Conservation (phyloP, 345 rosid species). For the Mangifera indica region DNA sequence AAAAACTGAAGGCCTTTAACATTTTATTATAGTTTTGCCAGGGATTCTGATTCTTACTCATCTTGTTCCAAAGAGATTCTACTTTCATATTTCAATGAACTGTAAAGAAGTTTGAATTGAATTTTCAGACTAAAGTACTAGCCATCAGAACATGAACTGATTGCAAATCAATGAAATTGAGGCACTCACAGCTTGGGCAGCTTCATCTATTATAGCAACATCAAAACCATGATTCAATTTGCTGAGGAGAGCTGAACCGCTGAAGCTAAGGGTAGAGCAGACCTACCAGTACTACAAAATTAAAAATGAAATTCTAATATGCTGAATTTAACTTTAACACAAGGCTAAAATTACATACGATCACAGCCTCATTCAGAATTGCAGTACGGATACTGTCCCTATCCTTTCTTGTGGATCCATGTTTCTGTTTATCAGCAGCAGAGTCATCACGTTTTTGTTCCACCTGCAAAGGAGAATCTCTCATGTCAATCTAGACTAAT, state of each 20-base stretch:
- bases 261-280: constrained; percentile 92
- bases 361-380: constrained; percentile 81
- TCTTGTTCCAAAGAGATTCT: background rate
- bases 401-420: constrained; percentile 66
- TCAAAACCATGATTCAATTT: constrained; percentile 74
- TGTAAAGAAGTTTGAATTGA: background rate
- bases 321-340: constrained; percentile 16
- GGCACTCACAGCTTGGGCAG: constrained; percentile 93
- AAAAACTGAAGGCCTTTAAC: background rate
- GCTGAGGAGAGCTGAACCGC: constrained; percentile 74
- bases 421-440: constrained; percentile 66
- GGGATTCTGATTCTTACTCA: background rate
- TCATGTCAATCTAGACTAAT: constrained; percentile 12
- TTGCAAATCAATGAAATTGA: background rate
- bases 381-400: constrained; percentile 68
- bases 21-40: no score
- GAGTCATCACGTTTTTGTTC: constrained; percentile 59
- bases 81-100: background rate
- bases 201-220: constrained; percentile 97
- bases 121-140: no score
- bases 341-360: constrained; percentile 49
- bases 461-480: constrained; percentile 53
- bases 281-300: constrained; percentile 53
- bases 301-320: constrained; percentile 11
- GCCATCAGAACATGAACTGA: background rate